Evolutionary conservation across 139 green algal species (phyloP).

Genomic region (Parachlorella kessleri): DNA sequence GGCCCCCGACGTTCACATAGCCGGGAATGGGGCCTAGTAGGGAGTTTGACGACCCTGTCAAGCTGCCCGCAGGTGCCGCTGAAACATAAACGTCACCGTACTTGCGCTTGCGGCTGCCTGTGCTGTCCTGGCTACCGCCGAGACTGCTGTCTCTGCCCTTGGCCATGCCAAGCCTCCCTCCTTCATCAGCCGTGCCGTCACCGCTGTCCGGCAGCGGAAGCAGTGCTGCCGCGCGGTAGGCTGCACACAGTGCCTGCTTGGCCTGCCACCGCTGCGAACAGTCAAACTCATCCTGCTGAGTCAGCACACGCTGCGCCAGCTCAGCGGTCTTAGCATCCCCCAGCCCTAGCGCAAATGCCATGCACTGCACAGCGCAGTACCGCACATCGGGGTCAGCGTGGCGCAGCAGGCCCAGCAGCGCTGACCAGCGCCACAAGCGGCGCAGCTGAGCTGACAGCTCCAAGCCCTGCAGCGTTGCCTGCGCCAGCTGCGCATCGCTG

Average conservation of each 20-base stretch:
- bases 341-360: slow-evolving; percentile 50
- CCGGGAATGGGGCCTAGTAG: not conserved
- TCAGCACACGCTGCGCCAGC: slow-evolving; percentile 37
- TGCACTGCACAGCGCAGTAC: slow-evolving; percentile 49
- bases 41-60: no score
- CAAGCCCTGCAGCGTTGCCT: slow-evolving; percentile 51
- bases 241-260: slow-evolving; percentile 27
- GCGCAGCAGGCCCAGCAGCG: slow-evolving; percentile 50
- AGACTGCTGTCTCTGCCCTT: not conserved
- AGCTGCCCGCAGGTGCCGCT: not conserved
- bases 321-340: slow-evolving; percentile 31
- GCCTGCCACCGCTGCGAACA: slow-evolving; percentile 41
- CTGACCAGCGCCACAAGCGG: slow-evolving; percentile 24
- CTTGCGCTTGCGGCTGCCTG: slow-evolving; percentile 37
- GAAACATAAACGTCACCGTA: not conserved
- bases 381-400: slow-evolving; percentile 52
- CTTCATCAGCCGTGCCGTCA: not conserved
- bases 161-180: not conserved
- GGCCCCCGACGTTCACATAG: slow-evolving; percentile 54
- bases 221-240: slow-evolving; percentile 34
- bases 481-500: slow-evolving; percentile 37
- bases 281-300: slow-evolving; percentile 26
- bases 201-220: not conserved
- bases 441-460: slow-evolving; percentile 53
- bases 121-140: slow-evolving; percentile 11